Conservation (phyloP, 2,329 filamentous ascomycete species). For the Ceratocystis smalleyi region DNA sequence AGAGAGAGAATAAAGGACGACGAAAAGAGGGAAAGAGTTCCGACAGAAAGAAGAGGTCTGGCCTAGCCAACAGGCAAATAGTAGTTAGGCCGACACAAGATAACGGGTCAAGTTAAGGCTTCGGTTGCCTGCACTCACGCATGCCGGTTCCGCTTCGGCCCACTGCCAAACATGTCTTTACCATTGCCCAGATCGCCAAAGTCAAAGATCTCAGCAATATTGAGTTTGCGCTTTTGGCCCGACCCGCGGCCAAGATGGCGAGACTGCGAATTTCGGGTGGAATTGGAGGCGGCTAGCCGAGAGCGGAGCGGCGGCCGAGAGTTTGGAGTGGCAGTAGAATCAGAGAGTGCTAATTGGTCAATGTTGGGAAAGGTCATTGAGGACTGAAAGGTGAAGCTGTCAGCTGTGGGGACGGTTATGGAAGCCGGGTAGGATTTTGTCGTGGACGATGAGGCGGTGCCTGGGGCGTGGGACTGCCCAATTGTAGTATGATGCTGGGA, state of each 20-base stretch:
- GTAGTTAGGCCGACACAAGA: background rate
- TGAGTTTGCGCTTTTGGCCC: conserved; percentile 57
- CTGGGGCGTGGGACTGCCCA: background rate
- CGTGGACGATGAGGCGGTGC: conserved; percentile 7
- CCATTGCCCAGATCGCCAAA: conserved; percentile 46
- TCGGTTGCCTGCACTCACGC: conserved; percentile 20
- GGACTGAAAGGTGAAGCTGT: conserved; percentile 56
- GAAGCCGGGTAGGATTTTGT: conserved; percentile 1
- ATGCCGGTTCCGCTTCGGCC: conserved; percentile 38
- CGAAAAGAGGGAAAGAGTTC: background rate
- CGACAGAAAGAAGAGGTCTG: background rate
- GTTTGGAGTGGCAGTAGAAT: conserved; percentile 26
- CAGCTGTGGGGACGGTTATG: conserved; percentile 36
- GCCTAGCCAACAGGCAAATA: background rate
- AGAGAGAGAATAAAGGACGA: background rate
- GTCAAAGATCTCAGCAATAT: conserved; percentile 62
- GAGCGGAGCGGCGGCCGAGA: conserved; percentile 9
- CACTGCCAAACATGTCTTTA: conserved; percentile 41
- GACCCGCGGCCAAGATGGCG: conserved; percentile 44
- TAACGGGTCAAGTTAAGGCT: background rate
- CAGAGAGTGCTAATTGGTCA: conserved; percentile 44
- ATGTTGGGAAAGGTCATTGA: conserved; percentile 41
- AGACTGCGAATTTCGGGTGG: conserved; percentile 20
- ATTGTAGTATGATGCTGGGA: background rate
- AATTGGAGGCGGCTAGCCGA: conserved; percentile 15